Evolutionary conservation across 768 basidiomycete genomes (phyloP).

Genomic region (Phlebiopsis gigantea): DNA sequence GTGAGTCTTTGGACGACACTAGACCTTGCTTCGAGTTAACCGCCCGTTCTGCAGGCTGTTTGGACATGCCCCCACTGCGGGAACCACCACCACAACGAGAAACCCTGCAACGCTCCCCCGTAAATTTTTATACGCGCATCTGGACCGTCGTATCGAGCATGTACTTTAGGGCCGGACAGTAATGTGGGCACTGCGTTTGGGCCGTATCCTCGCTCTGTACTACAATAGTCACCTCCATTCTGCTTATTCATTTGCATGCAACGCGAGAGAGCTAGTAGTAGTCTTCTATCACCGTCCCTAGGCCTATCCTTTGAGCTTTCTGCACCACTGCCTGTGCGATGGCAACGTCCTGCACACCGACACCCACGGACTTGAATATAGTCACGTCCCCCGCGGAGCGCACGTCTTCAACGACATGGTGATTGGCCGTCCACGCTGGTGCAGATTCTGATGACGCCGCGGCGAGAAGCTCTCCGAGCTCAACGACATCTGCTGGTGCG

Average conservation of each 20-base stretch:
- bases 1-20: no score
- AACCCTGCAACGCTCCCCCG: neutral
- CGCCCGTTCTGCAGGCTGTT: neutral
- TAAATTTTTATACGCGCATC: neutral
- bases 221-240: neutral
- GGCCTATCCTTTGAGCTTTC: conserved; percentile 46
- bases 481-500: conserved; percentile 39
- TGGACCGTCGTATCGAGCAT: neutral
- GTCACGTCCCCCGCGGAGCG: conserved; percentile 39
- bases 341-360: conserved; percentile 84
- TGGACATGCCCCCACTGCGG: neutral
- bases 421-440: conserved; percentile 8
- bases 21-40: no score
- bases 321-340: conserved; percentile 67
- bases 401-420: conserved; percentile 13
- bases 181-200: neutral
- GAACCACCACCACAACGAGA: neutral
- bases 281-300: conserved; percentile 42
- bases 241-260: neutral
- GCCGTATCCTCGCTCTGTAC: neutral
- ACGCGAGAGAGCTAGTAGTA: neutral
- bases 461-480: conserved; percentile 62
- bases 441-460: neutral
- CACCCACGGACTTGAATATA: conserved; percentile 85
- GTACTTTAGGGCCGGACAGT: neutral